Evolutionary conservation across 805 yeast species (phyloP), one percentile per base, ranked within the genome.

Genomic region (Candida ulmi): DNA sequence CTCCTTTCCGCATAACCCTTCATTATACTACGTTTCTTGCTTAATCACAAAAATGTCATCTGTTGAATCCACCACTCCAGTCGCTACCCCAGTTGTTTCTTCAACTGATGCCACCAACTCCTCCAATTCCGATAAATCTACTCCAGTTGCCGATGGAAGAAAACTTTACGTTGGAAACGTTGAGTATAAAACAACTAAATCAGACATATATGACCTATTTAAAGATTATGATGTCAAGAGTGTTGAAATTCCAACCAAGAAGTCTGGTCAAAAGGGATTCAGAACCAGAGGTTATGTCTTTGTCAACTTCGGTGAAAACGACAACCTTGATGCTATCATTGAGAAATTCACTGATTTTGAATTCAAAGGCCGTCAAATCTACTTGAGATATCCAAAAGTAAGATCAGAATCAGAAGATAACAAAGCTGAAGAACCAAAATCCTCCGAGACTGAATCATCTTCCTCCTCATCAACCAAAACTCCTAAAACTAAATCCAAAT

Each of bases 141-240:
- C 32, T 7, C 17, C 34, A 11, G 17, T 35, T 19, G 36, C 37
- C 17, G 33, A 40, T 18, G 38, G 36, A 5, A 66, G 80, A 47
- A 83, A 83, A 49, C 65, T 84, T 29, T 76, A 79, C 46, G 69
- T 84, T 42, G 77, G 79, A 42, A 79, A 76, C 49, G 67, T 78
- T 42, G 85, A 80, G 41, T 88, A 85, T 42, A 72, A 73, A 44
- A 69, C 71, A 24, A 67, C 74, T 31, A 81, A 80, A 56, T 71
- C 69, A 8, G 80, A 79, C 45, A 57, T 79, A 43, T 66, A 66
- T 39, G 70, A 65, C 32, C 67, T 74, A 48, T 78, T 78, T 53
- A 58, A 60, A 39, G 78, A 69, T 17, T 71, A 69, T 44, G 57
- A 58, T 5, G 69, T 71, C 53, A 66, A 65, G 23, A 66, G 63